Percentiles rank a stretch among this genome's conserved stretches.
Conservation (phyloP, 148 eudicot genomes). For the Silene latifolia region DNA sequence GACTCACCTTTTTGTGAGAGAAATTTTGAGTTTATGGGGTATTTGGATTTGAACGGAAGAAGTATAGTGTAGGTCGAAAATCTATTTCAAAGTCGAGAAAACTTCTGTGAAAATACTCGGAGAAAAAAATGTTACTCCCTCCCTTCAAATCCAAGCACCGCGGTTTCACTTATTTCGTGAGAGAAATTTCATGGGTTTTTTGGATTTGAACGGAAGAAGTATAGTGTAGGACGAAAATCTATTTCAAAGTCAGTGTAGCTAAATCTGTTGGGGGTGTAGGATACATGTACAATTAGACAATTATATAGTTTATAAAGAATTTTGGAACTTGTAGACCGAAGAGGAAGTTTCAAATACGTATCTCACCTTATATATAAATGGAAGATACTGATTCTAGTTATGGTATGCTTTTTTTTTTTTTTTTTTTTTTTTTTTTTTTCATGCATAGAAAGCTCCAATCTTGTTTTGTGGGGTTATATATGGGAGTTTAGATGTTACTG, state of each 20-base stretch:
- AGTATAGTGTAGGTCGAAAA: background rate
- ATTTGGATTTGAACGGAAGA: background rate
- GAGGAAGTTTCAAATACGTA: background rate
- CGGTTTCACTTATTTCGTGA: background rate
- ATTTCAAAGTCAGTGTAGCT: background rate
- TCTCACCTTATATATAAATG: background rate
- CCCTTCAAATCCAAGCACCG: too few species aligned
- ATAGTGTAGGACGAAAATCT: background rate
- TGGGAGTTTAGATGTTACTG: too few species aligned
- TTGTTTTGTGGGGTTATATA: background rate
- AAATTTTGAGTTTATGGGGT: background rate
- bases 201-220: background rate
- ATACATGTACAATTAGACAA: background rate
- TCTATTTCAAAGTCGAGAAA: background rate
- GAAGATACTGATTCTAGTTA: background rate
- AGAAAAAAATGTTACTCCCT: background rate
- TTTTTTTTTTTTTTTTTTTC: too few species aligned
- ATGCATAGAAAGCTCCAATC: background rate
- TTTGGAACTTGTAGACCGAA: too few species aligned
- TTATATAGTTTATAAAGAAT: too few species aligned
- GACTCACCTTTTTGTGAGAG: background rate
- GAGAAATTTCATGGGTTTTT: background rate
- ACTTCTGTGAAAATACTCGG: background rate
- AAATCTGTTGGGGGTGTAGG: background rate
- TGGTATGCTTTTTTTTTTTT: background rate